phyloP scores from a whole-genome alignment of 176 grass and related monocot genomes.

The Aegilops speltoides region DNA sequence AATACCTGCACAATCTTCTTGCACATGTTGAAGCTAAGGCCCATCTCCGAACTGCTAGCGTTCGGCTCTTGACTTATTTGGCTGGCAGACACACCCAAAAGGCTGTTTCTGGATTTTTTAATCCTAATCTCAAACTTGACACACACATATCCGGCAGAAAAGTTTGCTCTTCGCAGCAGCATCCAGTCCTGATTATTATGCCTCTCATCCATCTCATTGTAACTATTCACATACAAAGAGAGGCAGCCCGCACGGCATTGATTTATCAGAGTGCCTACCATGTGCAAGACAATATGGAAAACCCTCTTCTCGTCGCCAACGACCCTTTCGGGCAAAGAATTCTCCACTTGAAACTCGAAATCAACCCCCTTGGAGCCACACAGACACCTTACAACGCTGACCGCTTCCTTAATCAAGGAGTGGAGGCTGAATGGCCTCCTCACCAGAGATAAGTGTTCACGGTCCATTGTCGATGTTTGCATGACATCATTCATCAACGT shows the following conservation, averaged over 20 bases:
- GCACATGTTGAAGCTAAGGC: slow-evolving; percentile 89
- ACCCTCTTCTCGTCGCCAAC: slow-evolving; percentile 90
- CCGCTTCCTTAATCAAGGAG: slow-evolving; percentile 72
- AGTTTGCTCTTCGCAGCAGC: slow-evolving; percentile 60
- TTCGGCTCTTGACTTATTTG: slow-evolving; percentile 28
- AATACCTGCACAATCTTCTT: slow-evolving; percentile 68
- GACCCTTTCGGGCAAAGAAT: slow-evolving; percentile 62
- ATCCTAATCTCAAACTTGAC: slow-evolving; percentile 82
- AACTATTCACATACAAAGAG: slow-evolving; percentile 56
- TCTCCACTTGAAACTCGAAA: slow-evolving; percentile 69
- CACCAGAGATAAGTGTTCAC: slow-evolving; percentile 67
- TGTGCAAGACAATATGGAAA: slow-evolving; percentile 89
- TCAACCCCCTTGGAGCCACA: slow-evolving; percentile 60
- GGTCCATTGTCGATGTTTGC: slow-evolving; percentile 60
- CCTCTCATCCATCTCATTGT: slow-evolving; percentile 58
- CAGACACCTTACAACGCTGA: slow-evolving; percentile 78
- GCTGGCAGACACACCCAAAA: background rate
- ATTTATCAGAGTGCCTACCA: slow-evolving; percentile 69
- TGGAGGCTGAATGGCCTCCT: slow-evolving; percentile 75
- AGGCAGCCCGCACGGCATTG: slow-evolving; percentile 49
- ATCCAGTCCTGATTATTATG: slow-evolving; percentile 71
- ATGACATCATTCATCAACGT: slow-evolving; percentile 88
- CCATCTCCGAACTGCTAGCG: slow-evolving; percentile 59
- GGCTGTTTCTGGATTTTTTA: slow-evolving; percentile 30
- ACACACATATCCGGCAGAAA: slow-evolving; percentile 65